Evolutionary conservation across 2,329 filamentous ascomycete species (phyloP).

Genomic region (Metarhizium album): DNA sequence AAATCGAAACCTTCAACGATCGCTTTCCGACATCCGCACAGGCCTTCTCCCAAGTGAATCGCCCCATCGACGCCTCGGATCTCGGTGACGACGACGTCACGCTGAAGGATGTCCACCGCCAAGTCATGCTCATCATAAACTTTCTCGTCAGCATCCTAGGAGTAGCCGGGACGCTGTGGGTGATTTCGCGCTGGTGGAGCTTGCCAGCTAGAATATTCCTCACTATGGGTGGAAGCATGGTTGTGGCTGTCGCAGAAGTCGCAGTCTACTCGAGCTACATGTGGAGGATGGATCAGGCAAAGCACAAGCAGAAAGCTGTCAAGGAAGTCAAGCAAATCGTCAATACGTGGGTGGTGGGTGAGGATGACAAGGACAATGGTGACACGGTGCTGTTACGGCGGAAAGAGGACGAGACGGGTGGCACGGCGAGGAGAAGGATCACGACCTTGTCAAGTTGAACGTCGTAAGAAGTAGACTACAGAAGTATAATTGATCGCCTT

Average conservation of each 20-base stretch:
- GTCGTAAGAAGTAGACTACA: not conserved
- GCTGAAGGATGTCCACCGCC: constrained; percentile 66
- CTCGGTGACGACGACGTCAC: constrained; percentile 53
- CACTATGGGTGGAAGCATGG: constrained; percentile 56
- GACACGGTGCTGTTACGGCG: constrained; percentile 16
- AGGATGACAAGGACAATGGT: constrained; percentile 19
- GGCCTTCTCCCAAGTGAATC: constrained; percentile 45
- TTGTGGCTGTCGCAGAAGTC: constrained; percentile 67
- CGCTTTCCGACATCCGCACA: constrained; percentile 45
- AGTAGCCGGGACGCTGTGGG: constrained; percentile 66
- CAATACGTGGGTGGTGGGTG: constrained; percentile 57
- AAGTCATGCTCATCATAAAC: constrained; percentile 78
- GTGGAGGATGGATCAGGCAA: constrained; percentile 58
- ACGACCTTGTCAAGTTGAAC: constrained; percentile 5
- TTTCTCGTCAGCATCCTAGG: constrained; percentile 79
- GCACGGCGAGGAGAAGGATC: constrained; percentile 17
- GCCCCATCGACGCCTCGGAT: constrained; percentile 33
- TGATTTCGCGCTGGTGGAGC: constrained; percentile 67
- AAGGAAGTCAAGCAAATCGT: constrained; percentile 60
- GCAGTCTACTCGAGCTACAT: constrained; percentile 68
- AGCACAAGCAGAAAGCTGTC: constrained; percentile 46
- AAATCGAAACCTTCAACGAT: constrained; percentile 47
- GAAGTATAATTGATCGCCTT: not conserved
- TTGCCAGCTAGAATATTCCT: constrained; percentile 59
- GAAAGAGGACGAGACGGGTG: constrained; percentile 11